These are phyloP conservation scores for Russula sp. DNA, from an alignment of 768 basidiomycete species.

Conservation along the genomic window DNA sequence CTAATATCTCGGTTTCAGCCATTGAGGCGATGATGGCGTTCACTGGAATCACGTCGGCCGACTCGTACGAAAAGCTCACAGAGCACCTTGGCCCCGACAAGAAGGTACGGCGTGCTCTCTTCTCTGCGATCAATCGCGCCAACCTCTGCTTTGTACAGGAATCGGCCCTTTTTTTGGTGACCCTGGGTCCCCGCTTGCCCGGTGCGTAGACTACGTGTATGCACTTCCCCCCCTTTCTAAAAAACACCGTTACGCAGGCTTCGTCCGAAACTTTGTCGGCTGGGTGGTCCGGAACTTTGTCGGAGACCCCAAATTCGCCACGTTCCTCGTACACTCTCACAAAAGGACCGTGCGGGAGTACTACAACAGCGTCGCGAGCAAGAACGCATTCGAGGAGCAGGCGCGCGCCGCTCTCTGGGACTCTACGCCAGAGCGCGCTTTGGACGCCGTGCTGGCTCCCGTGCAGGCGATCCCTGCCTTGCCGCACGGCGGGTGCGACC, in stretches of 20 bases:
- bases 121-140: not conserved
- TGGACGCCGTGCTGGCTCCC: constrained; percentile 29
- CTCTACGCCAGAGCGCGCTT: not conserved
- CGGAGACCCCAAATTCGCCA: constrained; percentile 12
- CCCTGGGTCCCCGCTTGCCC: constrained; percentile 16
- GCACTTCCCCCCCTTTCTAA: not conserved
- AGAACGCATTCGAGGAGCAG: constrained; percentile 2
- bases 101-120: not conserved
- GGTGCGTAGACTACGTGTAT: not conserved
- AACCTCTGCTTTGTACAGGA: constrained; percentile 2
- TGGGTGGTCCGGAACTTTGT: constrained; percentile 10
- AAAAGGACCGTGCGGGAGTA: constrained; percentile 6
- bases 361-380: constrained; percentile 9
- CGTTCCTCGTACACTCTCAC: constrained; percentile 3
- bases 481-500: constrained; percentile 20
- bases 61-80: constrained; percentile 18
- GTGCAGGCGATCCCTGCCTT: constrained; percentile 33
- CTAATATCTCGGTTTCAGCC: constrained; percentile 1
- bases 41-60: constrained; percentile 13
- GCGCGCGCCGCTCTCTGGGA: constrained; percentile 29
- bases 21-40: constrained; percentile 4
- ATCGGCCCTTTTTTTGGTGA: constrained; percentile 16
- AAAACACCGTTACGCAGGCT: not conserved
- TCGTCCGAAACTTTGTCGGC: constrained; percentile 3
- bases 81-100: constrained; percentile 20